These are phyloP conservation scores for Arthrinium phaeospermum DNA, from an alignment of 2,329 filamentous ascomycete species.

Conservation along the genomic window DNA sequence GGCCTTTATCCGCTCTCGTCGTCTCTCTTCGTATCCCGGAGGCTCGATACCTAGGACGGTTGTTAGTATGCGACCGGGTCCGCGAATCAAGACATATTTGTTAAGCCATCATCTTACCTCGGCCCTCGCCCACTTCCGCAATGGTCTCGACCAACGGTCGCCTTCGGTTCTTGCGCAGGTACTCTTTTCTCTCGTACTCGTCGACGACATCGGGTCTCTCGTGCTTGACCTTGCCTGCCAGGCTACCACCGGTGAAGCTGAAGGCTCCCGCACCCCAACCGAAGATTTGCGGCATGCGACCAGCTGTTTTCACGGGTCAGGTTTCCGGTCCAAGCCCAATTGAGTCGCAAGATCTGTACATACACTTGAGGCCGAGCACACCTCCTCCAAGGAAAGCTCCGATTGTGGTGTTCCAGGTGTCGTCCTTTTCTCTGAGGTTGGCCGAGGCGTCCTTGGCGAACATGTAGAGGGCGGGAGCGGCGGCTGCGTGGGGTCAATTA, in stretches of 20 bases:
- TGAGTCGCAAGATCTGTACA: conserved; percentile 32
- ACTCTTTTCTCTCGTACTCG: conserved; percentile 79
- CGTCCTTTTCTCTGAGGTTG: conserved; percentile 86
- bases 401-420: conserved; percentile 74
- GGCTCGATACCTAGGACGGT: conserved; percentile 71
- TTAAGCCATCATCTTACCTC: conserved; percentile 63
- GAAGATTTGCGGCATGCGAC: conserved; percentile 67
- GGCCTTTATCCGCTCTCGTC: conserved; percentile 80
- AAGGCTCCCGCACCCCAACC: conserved; percentile 66
- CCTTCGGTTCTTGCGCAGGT: conserved; percentile 74
- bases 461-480: conserved; percentile 75
- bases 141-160: conserved; percentile 80
- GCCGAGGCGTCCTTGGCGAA: conserved; percentile 79
- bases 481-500: conserved; percentile 54
- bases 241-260: conserved; percentile 65
- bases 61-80: conserved; percentile 22
- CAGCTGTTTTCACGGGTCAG: conserved; percentile 45
- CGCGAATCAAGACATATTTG: neutral
- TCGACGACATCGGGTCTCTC: conserved; percentile 64
- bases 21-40: conserved; percentile 83
- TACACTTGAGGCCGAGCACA: conserved; percentile 76
- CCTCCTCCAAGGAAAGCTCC: conserved; percentile 80
- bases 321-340: conserved; percentile 22
- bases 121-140: conserved; percentile 81
- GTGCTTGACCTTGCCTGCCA: conserved; percentile 52